Base-by-base conservation (phyloP, 805 yeast genomes). In the Jamesozyma gamospora region DNA sequence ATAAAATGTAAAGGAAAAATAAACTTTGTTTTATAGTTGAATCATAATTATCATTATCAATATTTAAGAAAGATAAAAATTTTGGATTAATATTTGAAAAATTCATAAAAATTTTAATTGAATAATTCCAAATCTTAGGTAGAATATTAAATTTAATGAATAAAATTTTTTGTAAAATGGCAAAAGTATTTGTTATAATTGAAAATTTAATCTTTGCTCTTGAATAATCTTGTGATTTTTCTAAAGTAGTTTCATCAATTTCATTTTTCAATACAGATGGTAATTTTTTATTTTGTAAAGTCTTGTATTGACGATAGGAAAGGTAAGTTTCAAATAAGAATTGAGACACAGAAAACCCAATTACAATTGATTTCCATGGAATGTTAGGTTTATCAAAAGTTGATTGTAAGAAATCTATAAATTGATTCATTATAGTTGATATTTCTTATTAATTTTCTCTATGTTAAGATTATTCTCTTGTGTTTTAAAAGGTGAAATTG, bases 351-450 rank as follows among this genome's bases (percentile, higher is more conserved):
- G 94, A 72, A 53, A 86, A 77, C 1, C 87, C 83, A 34, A 82
- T 58, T 35, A 90, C 74, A 33, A 88, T 66, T 11, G 70, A 52
- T 55, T 85, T 86, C 96, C 96, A 92, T 45, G 86, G 73, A 52
- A 85, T 73, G 13, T 70, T 69, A 3, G 92, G 79, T 36, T 63
- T 66, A 55, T 86, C 95, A 43, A 81, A 64, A 27, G 72, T 60
- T 3, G 69, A 53, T 43, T 78, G 72, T 17, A 48, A 29, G 5
- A 34, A 16, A 14, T 48, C 43, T 35, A 47, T 43, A 21, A 21
- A 21, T n/a, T n/a, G n/a, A n/a, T n/a, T n/a, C n/a, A n/a, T n/a
- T n/a, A n/a, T n/a, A n/a, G n/a, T n/a, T n/a, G n/a, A n/a, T n/a
- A n/a, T n/a, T n/a, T n/a, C n/a, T n/a, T n/a, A n/a, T n/a, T n/a